Conservation (phyloP, 345 rosid species). For the Gossypium thurberi region DNA sequence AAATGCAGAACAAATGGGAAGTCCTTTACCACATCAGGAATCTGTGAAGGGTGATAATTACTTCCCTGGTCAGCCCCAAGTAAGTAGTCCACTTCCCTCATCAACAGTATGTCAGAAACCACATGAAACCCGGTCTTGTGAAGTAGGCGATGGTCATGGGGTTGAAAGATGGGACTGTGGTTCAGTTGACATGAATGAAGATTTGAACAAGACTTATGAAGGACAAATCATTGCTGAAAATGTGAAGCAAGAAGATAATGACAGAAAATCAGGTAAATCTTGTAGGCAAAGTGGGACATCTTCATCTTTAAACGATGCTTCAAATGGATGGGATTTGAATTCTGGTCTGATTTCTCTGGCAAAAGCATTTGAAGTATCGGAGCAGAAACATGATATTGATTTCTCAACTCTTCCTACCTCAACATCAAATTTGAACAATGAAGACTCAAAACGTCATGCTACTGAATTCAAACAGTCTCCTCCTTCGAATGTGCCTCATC, state of each 20-base stretch:
- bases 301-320: conserved; percentile 1
- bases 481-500: conserved; percentile 41
- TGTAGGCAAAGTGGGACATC: conserved; percentile 11
- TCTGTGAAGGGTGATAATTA: conserved; percentile 25
- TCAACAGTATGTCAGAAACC: conserved; percentile 29
- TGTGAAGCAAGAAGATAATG: conserved; percentile 34
- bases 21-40: conserved; percentile 24
- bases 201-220: conserved; percentile 17
- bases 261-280: conserved; percentile 22
- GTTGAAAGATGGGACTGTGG: conserved; percentile 30
- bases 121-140: conserved; percentile 19
- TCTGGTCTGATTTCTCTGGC: conserved; percentile 34
- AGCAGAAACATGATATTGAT: conserved; percentile 37
- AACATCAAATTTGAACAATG: conserved; percentile 37
- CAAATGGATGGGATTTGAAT: conserved; percentile 8
- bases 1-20: conserved; percentile 27
- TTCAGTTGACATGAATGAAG: conserved; percentile 17
- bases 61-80: conserved; percentile 31
- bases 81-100: conserved; percentile 27
- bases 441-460: conserved; percentile 38
- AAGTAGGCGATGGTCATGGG: conserved; percentile 22
- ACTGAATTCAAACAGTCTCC: conserved; percentile 39
- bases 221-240: conserved; percentile 15
- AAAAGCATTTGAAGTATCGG: conserved; percentile 34
- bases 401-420: conserved; percentile 47